A percentile compares a stretch with the other conserved stretches of the same genome.
Evolutionary conservation across 2,329 filamentous ascomycete genomes (phyloP).

Genomic region (Aciculosporium take): DNA sequence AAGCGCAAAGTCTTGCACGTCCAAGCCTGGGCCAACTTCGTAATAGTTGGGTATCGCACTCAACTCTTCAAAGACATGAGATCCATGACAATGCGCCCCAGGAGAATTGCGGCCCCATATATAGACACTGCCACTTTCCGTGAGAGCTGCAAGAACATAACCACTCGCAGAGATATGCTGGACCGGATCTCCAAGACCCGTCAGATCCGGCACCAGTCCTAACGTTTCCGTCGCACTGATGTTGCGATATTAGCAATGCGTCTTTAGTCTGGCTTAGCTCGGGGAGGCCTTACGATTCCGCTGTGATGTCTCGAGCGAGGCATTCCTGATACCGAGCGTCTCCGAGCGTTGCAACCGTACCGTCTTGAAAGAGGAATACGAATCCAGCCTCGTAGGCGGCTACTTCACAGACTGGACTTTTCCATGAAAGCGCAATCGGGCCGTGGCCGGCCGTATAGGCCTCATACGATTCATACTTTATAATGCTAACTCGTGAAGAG

Average conservation of each 20-base stretch:
- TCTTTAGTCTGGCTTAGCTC: not conserved
- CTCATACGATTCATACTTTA: constrained; percentile 12
- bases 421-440: constrained; percentile 12
- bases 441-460: constrained; percentile 7
- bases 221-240: constrained; percentile 32
- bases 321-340: constrained; percentile 43
- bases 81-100: constrained; percentile 10
- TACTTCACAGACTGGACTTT: constrained; percentile 23
- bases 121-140: constrained; percentile 43
- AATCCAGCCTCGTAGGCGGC: constrained; percentile 36
- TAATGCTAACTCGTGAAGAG: constrained; percentile 5
- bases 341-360: constrained; percentile 38
- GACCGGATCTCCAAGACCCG: constrained; percentile 36
- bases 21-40: constrained; percentile 30
- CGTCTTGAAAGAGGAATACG: constrained; percentile 27
- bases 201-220: constrained; percentile 31
- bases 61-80: constrained; percentile 16
- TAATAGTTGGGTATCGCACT: constrained; percentile 26
- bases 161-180: constrained; percentile 40
- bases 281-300: constrained; percentile 18
- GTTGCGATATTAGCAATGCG: constrained; percentile 4
- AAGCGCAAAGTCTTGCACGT: constrained; percentile 42
- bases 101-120: constrained; percentile 36
- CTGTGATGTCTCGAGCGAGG: constrained; percentile 35
- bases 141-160: constrained; percentile 43